Base-by-base conservation (phyloP, 2,329 filamentous ascomycete species). In the Aspergillus terreus region DNA sequence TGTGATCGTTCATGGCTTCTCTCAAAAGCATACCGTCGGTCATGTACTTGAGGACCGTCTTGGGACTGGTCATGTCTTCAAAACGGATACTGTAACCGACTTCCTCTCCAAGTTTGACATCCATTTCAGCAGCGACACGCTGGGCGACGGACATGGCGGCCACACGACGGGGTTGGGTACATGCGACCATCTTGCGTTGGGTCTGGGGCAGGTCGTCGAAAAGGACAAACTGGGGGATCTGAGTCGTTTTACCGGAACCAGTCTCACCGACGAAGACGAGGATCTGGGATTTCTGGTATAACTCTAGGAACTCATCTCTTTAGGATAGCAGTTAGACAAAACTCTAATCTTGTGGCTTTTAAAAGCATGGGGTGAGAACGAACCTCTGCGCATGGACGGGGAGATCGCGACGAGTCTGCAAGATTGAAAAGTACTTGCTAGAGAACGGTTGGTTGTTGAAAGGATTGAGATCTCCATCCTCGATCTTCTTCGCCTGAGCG, bases 1-100 rank as follows among this genome's bases (percentile, higher is more conserved):
- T 83, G 66, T 92, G 89, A 71, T 99, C 94, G 73, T 96, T 86
- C 86, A 99, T 95, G 51, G 94, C 92, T 75, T 99, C 94, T 66
- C 94, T 81, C 66, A 97, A 80, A 64, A 99, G 84, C 87, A 99
- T 97, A 83, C 95, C 95, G 68, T 99, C 94, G 42, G 95, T 99
- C 94, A 99, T 99, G 79, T 99, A 99, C 78, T 99, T 99, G 69
- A 99, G 83, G 55, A 95, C 83, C 1, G 94, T 99, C 72, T 89
- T 91, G 52, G 85, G 83, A 46, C 88, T 83, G 1, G 94, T 97
- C 76, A 85, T 88, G 71, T 99, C 94, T 74, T 99, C 95, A 73
- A 99, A 99, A 79, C 94, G 90, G 71, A 99, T 97, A 71, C 90
- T 97, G 78, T 97, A 99, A 72, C 94, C 94, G 50, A 99, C 92